Evolutionary conservation across 2,329 filamentous ascomycete species (phyloP).

Genomic region (Botryotinia globosa): DNA sequence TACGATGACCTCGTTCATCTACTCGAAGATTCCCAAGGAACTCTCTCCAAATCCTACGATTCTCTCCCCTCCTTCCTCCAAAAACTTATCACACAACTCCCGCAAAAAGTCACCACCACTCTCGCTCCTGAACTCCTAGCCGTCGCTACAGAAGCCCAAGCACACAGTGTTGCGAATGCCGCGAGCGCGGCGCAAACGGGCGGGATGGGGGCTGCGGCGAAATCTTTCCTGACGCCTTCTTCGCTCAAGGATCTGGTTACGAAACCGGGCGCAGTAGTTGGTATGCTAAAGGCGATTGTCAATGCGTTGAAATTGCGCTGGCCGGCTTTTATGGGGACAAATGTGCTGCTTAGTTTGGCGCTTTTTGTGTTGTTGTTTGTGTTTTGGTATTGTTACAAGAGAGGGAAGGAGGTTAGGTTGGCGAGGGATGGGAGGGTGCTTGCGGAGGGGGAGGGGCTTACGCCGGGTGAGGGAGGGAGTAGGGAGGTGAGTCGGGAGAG

Average conservation of each 20-base stretch:
- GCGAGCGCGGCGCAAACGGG: conserved; percentile 25
- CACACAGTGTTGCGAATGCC: conserved; percentile 22
- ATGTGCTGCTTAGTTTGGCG: conserved; percentile 84
- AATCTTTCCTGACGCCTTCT: conserved; percentile 66
- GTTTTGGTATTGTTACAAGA: conserved; percentile 98
- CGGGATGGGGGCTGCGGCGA: conserved; percentile 54
- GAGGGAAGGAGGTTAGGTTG: conserved; percentile 80
- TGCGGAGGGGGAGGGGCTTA: conserved; percentile 13
- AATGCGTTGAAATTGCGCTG: conserved; percentile 83
- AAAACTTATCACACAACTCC: conserved; percentile 81
- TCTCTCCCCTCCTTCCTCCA: conserved; percentile 75
- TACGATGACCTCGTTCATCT: conserved; percentile 77
- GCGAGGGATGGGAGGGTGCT: conserved; percentile 28
- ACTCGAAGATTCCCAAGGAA: conserved; percentile 59
- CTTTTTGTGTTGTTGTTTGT: conserved; percentile 83
- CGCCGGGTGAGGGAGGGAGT: conserved; percentile 25
- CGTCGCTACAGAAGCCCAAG: conserved; percentile 69
- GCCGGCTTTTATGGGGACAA: conserved; percentile 87
- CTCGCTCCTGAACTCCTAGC: conserved; percentile 81
- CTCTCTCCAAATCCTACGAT: conserved; percentile 58
- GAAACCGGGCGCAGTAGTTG: conserved; percentile 81
- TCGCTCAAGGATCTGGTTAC: conserved; percentile 77
- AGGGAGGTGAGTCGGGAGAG: not conserved
- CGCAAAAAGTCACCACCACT: conserved; percentile 72
- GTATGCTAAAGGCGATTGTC: conserved; percentile 85